Percentiles rank a stretch among this genome's conserved stretches.
Evolutionary conservation across 768 basidiomycete species (phyloP).

Genomic region (Termitomyces sp.): DNA sequence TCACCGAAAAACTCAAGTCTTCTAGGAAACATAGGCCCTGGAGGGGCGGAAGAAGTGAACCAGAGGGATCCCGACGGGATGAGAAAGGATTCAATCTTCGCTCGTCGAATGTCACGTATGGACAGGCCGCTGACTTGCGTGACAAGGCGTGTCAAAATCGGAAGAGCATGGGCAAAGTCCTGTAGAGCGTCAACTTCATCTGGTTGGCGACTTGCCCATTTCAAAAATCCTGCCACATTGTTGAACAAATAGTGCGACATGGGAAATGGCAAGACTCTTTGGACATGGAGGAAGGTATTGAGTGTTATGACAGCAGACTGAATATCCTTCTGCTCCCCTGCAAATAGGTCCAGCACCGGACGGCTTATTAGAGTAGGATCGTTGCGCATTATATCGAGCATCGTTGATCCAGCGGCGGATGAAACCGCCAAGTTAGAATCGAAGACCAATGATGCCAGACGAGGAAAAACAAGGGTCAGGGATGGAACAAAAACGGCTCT

Average conservation of each 20-base stretch:
- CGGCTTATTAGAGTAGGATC: conserved; percentile 67
- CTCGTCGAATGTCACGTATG: conserved; percentile 65
- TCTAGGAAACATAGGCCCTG: conserved; percentile 61
- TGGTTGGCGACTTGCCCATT: conserved; percentile 41
- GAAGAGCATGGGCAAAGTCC: conserved; percentile 51
- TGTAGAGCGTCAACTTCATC: conserved; percentile 41
- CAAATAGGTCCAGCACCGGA: conserved; percentile 57
- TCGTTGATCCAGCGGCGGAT: conserved; percentile 48
- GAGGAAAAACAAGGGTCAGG: conserved; percentile 50
- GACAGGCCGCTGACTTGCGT: conserved; percentile 70
- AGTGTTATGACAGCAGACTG: conserved; percentile 47
- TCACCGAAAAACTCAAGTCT: conserved; percentile 30
- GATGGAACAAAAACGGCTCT: conserved; percentile 65
- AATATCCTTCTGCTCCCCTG: conserved; percentile 46
- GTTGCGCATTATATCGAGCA: conserved; percentile 70
- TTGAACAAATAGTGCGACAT: conserved; percentile 69
- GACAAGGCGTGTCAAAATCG: conserved; percentile 56
- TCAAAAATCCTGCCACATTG: conserved; percentile 66
- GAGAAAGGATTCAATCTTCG: conserved; percentile 66
- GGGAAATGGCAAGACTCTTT: conserved; percentile 54
- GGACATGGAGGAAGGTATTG: conserved; percentile 55
- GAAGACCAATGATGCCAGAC: conserved; percentile 47
- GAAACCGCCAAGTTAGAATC: conserved; percentile 55
- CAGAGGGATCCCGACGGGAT: conserved; percentile 70
- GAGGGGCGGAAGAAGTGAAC: conserved; percentile 56